Percentiles rank a stretch among this genome's conserved stretches.
Evolutionary conservation across 768 basidiomycete species (phyloP).

Genomic region (Tulasnella sp.): DNA sequence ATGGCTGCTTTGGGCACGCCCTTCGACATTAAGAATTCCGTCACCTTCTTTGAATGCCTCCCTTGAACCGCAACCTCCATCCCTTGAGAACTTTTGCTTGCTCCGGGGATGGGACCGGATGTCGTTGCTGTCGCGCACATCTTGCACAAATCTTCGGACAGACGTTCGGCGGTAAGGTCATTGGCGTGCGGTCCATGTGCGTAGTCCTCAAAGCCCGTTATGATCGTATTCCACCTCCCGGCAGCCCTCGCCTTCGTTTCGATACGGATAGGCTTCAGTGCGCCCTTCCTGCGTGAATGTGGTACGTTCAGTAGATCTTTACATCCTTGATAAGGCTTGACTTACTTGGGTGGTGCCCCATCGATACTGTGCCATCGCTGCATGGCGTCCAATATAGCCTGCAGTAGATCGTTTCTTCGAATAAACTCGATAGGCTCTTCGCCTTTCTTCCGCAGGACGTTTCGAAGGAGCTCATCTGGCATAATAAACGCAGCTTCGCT

Average conservation of each 20-base stretch:
- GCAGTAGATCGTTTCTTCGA: constrained; percentile 46
- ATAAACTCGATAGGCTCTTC: constrained; percentile 20
- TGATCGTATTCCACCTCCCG: constrained; percentile 60
- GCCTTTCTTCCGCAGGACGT: constrained; percentile 27
- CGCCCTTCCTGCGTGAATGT: constrained; percentile 53
- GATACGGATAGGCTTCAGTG: constrained; percentile 57
- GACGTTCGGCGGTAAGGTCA: constrained; percentile 46
- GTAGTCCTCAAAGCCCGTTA: constrained; percentile 75
- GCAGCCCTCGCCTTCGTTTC: constrained; percentile 65
- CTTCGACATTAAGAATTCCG: constrained; percentile 50
- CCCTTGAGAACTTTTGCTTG: constrained; percentile 43
- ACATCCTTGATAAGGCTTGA: not conserved
- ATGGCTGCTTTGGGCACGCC: constrained; percentile 83
- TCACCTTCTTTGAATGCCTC: constrained; percentile 56
- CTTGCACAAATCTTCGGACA: constrained; percentile 69
- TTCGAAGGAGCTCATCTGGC: constrained; percentile 35
- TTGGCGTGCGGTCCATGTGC: constrained; percentile 20
- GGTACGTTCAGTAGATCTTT: constrained; percentile 22
- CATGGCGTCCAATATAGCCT: constrained; percentile 51
- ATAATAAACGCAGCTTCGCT: constrained; percentile 60
- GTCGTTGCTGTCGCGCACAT: constrained; percentile 71
- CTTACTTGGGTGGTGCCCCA: constrained; percentile 5
- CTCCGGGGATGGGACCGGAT: constrained; percentile 48
- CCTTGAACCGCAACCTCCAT: constrained; percentile 78
- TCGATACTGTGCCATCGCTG: constrained; percentile 49